Evolutionary conservation across 129 eudicot species (phyloP), one percentile per base, ranked within the genome.

Genomic region (Escallonia herrerae): DNA sequence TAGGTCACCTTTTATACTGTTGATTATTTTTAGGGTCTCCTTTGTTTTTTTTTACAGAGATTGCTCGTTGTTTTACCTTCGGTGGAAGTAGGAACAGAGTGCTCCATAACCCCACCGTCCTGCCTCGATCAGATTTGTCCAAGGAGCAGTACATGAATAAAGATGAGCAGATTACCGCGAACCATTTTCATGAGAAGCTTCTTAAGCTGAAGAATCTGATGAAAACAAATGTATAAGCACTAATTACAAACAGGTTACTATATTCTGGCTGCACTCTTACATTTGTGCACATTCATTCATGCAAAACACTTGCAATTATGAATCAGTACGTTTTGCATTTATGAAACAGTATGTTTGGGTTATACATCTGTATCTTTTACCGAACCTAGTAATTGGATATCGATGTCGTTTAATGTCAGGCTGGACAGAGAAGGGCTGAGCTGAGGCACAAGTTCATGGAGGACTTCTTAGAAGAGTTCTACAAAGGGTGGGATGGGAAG

Each of bases 61-160:
- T 88, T 77, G 98, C 98, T 59, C 91, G 96, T 56, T 93, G 98
- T 80, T 93, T 88, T 73, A 93, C 98, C 4, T 93, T 93, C 77
- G 98, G 98, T 45, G 98, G 96, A 65, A 93, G 87, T 82, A 81
- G 95, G 77, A 83, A 81, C 52, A 82, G 90, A 61, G 87, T 83
- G 64, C 87, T 88, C 49, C 82, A 93, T 66, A 95, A 93, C 66
- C 95, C 98, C 38, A 72, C 61, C 62, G 73, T 85, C 54, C 72
- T 79, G 63, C 91, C 96, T 58, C 91, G 98, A 77, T 66, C 79
- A 43, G 85, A 86, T 70, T 65, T 88, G 81, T 88, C 91, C 5
- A 93, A 93, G 72, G 91, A 83, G 71, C 82, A 86, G 39, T 93
- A 83, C 78, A 86, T 88, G 87, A 83, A 80, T 5, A 88, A 93